phyloP scores from a whole-genome alignment of 345 rosid genomes.

The Stellera chamaejasme region DNA sequence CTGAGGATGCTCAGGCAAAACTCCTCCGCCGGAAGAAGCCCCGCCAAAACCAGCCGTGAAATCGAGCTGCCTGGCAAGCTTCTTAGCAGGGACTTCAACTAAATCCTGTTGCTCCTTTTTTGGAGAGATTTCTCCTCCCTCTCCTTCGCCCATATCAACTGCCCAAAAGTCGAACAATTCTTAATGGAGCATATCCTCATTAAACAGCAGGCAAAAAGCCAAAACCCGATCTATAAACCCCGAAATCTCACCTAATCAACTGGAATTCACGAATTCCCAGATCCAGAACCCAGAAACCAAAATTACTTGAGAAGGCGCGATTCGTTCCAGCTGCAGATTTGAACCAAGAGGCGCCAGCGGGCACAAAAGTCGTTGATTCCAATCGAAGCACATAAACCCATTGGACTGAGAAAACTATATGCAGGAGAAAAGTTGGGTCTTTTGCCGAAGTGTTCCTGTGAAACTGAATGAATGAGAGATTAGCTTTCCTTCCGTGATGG shows the following conservation, averaged over 20 bases:
- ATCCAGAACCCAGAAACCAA: constrained; percentile 29
- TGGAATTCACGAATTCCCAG: constrained; percentile 28
- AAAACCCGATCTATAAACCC: constrained; percentile 12
- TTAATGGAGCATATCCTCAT: constrained; percentile 13
- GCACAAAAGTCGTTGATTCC: constrained; percentile 15
- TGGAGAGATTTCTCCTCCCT: constrained; percentile 68
- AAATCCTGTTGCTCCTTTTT: constrained; percentile 41
- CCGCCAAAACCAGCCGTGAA: constrained; percentile 42
- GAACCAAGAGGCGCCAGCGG: constrained; percentile 11
- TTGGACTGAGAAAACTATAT: constrained; percentile 4
- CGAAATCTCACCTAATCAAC: constrained; percentile 24
- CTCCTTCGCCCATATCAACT: constrained; percentile 63
- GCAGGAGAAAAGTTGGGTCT: constrained; percentile 12
- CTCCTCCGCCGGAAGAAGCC: constrained; percentile 20
- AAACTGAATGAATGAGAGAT: constrained; percentile 9
- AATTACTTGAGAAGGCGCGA: constrained; percentile 17
- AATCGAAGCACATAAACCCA: constrained; percentile 21
- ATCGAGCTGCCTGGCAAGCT: constrained; percentile 84
- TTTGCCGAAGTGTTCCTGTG: constrained; percentile 20
- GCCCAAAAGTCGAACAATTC: constrained; percentile 8
- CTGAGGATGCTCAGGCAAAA: constrained; percentile 44
- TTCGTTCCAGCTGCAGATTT: constrained; percentile 33
- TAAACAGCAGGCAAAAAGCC: constrained; percentile 1
- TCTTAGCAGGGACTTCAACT: constrained; percentile 41
- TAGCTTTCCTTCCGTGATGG: background rate